Conservation (phyloP, 805 yeast species). For the Cyberlindnera mycetangii region DNA sequence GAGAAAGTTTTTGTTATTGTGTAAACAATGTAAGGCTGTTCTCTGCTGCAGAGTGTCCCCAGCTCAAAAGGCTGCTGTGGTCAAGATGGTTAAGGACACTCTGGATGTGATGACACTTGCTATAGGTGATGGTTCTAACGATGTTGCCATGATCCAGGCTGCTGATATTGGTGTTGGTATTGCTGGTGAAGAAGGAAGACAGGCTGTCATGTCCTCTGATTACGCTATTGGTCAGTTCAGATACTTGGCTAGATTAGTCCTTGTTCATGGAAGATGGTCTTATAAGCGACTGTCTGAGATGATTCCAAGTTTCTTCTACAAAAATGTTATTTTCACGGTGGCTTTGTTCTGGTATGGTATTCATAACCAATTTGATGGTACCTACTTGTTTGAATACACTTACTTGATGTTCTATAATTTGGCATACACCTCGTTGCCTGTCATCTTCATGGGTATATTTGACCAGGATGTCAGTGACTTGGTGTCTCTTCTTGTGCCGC, state of each 20-base stretch:
- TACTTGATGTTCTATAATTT: conserved; percentile 76
- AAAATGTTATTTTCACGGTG: conserved; percentile 71
- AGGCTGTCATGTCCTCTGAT: conserved; percentile 85
- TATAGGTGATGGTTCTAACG: conserved; percentile 86
- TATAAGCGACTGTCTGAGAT: conserved; percentile 77
- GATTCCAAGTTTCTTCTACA: conserved; percentile 80
- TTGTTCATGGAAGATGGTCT: conserved; percentile 86
- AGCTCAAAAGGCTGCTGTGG: conserved; percentile 93
- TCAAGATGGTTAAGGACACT: conserved; percentile 66
- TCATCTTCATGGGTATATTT: conserved; percentile 70
- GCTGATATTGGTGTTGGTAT: conserved; percentile 72
- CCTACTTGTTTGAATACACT: conserved; percentile 76
- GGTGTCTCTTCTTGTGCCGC: conserved; percentile 69
- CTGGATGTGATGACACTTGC: conserved; percentile 77
- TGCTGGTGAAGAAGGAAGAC: conserved; percentile 88
- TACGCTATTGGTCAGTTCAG: conserved; percentile 84
- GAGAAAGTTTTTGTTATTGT: conserved; percentile 62
- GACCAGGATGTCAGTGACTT: conserved; percentile 78
- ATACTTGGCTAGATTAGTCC: conserved; percentile 58
- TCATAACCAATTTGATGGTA: conserved; percentile 71
- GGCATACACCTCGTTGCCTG: conserved; percentile 80
- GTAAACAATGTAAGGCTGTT: conserved; percentile 81
- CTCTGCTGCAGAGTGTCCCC: conserved; percentile 98
- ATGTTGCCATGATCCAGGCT: conserved; percentile 87
- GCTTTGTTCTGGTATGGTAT: conserved; percentile 81